A percentile compares a stretch with the other conserved stretches of the same genome.
phyloP scores from a whole-genome alignment of 2,329 filamentous ascomycete species.

The Ophiocordyceps camponoti-saundersi region DNA sequence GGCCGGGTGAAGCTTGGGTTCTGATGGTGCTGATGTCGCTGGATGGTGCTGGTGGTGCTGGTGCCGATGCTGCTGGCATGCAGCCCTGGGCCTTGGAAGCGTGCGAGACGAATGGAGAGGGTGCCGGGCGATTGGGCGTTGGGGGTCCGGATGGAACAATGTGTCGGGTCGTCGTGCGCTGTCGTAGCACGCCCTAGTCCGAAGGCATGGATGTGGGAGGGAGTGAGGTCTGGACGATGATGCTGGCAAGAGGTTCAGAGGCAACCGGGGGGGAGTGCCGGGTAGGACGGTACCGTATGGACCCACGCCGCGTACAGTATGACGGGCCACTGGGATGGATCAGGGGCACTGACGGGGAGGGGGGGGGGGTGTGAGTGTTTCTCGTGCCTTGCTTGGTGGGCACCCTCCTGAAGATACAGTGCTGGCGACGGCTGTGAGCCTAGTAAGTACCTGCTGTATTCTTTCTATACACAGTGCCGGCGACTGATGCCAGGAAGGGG shows the following conservation, averaged over 20 bases:
- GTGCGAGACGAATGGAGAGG: conserved; percentile 2
- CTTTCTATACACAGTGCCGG: background rate
- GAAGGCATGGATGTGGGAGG: background rate
- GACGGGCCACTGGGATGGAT: background rate
- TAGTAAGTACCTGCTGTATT: background rate
- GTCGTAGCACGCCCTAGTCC: conserved; percentile 2
- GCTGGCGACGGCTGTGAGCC: too few relatives aligned
- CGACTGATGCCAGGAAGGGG: too few relatives aligned
- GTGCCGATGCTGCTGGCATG: background rate
- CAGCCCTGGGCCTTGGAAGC: conserved; percentile 1
- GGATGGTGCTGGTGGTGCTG: background rate
- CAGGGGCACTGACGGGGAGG: background rate
- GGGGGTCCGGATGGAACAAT: conserved; percentile 4
- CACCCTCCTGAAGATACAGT: background rate
- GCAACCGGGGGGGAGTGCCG: background rate
- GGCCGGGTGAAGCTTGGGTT: conserved; percentile 2
- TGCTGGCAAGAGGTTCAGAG: too few relatives aligned
- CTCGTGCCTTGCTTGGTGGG: background rate
- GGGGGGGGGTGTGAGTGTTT: background rate
- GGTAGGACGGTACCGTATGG: background rate
- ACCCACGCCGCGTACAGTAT: background rate
- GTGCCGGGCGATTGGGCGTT: conserved; percentile 2
- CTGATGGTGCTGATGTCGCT: too few relatives aligned
- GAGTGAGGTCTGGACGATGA: background rate
- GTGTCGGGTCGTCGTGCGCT: conserved; percentile 2